These are phyloP conservation scores for Ophiostoma piceae DNA, from an alignment of 2,329 filamentous ascomycete species.

Conservation along the genomic window DNA sequence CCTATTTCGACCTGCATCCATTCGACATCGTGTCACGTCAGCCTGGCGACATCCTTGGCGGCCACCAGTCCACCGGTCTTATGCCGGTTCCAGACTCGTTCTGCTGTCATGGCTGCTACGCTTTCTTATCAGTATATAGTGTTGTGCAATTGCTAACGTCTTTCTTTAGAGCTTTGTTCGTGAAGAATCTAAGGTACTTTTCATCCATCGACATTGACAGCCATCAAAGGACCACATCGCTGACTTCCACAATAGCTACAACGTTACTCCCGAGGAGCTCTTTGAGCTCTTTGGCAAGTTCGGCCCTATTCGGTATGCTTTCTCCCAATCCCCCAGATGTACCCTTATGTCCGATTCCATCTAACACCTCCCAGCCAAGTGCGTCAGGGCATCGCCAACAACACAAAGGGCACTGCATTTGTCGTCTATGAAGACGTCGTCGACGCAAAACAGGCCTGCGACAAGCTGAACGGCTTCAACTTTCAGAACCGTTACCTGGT, in stretches of 20 bases:
- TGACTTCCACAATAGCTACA: conserved; percentile 62
- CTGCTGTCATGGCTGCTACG: not conserved
- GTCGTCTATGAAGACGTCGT: conserved; percentile 99
- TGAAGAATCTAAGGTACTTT: conserved; percentile 93
- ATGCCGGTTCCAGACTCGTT: not conserved
- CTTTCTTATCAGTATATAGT: not conserved
- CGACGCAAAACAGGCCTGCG: conserved; percentile 97
- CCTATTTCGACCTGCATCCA: conserved; percentile 8
- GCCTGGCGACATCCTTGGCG: not conserved
- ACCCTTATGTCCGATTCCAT: not conserved
- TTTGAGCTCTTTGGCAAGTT: conserved; percentile 99
- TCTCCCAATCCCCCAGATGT: not conserved
- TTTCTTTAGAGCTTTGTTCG: conserved; percentile 83
- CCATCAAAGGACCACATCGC: not conserved
- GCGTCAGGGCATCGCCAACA: conserved; percentile 92
- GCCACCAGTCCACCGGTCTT: not conserved
- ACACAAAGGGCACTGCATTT: conserved; percentile 97
- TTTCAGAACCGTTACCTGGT: conserved; percentile 99
- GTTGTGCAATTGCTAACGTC: conserved; percentile 29
- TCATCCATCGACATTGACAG: not conserved
- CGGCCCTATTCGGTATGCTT: conserved; percentile 81
- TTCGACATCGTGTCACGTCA: not conserved
- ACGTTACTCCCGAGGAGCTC: conserved; percentile 94
- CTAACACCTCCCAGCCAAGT: conserved; percentile 66
- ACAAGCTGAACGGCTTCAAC: conserved; percentile 99